These are phyloP conservation scores for Fusarium avenaceum DNA, from an alignment of 2,329 filamentous ascomycete genomes.

Conservation along the genomic window DNA sequence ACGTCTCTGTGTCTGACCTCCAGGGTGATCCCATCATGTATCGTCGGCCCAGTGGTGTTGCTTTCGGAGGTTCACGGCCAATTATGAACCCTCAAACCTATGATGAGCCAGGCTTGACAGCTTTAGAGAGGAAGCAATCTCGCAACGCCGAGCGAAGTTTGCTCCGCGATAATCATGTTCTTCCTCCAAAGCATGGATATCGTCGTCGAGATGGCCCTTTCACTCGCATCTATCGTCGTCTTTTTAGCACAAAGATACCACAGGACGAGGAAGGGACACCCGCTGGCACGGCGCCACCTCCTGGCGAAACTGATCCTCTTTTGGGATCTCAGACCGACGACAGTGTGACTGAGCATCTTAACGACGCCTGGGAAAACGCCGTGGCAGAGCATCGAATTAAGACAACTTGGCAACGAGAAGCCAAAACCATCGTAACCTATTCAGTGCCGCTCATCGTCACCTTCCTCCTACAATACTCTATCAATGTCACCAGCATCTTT, in stretches of 20 bases:
- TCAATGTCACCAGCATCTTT: slow-evolving; percentile 86
- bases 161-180: slow-evolving; percentile 74
- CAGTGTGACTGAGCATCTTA: slow-evolving; percentile 68
- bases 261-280: slow-evolving; percentile 56
- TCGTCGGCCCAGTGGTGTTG: slow-evolving; percentile 81
- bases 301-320: slow-evolving; percentile 59
- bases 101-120: slow-evolving; percentile 64
- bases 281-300: slow-evolving; percentile 52
- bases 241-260: slow-evolving; percentile 70
- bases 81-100: slow-evolving; percentile 71
- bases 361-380: slow-evolving; percentile 87
- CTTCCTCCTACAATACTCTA: slow-evolving; percentile 84
- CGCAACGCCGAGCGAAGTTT: slow-evolving; percentile 71
- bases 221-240: slow-evolving; percentile 59
- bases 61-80: slow-evolving; percentile 77
- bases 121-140: slow-evolving; percentile 68
- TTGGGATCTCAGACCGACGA: slow-evolving; percentile 56
- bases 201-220: slow-evolving; percentile 53
- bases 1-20: slow-evolving; percentile 54
- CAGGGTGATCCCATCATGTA: slow-evolving; percentile 69
- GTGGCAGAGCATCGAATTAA: slow-evolving; percentile 84
- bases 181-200: slow-evolving; percentile 70
- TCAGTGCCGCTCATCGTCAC: slow-evolving; percentile 77
- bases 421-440: slow-evolving; percentile 82
- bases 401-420: slow-evolving; percentile 92